A percentile compares a stretch with the other conserved stretches of the same genome.
These are phyloP conservation scores for Monilinia polystroma DNA, from an alignment of 2,329 filamentous ascomycete genomes.

Conservation along the genomic window DNA sequence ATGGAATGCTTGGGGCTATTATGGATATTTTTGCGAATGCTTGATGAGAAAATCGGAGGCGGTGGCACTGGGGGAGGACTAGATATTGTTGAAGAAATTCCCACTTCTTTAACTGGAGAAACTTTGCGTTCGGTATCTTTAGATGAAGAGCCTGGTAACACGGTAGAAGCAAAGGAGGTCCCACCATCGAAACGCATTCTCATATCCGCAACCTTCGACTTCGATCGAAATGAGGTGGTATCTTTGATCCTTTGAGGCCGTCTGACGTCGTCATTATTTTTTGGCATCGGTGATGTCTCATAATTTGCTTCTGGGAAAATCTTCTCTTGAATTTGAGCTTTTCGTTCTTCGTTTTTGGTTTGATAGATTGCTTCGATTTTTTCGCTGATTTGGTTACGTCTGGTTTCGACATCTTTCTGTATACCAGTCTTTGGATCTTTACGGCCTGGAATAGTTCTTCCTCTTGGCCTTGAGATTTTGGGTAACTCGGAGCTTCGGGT, in stretches of 20 bases:
- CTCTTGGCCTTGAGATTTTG: background rate
- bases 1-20: background rate
- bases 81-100: background rate
- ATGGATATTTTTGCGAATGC: background rate
- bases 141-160: background rate
- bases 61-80: conserved; percentile 3
- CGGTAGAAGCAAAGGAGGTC: conserved; percentile 12
- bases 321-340: conserved; percentile 5
- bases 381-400: conserved; percentile 27
- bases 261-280: background rate
- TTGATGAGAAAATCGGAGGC: background rate
- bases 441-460: conserved; percentile 13
- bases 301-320: background rate
- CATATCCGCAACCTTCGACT: conserved; percentile 33
- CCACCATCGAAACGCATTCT: conserved; percentile 32
- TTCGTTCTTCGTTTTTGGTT: conserved; percentile 29
- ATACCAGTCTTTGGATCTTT: background rate
- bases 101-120: background rate
- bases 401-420: conserved; percentile 7
- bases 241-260: conserved; percentile 10
- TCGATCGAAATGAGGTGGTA: conserved; percentile 15
- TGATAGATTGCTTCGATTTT: conserved; percentile 34
- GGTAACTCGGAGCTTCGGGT: conserved; percentile 2
- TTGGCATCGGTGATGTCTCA: background rate
- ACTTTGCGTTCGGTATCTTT: background rate